Conservation (phyloP, 2,329 filamentous ascomycete genomes). For the Bertia moriformis region DNA sequence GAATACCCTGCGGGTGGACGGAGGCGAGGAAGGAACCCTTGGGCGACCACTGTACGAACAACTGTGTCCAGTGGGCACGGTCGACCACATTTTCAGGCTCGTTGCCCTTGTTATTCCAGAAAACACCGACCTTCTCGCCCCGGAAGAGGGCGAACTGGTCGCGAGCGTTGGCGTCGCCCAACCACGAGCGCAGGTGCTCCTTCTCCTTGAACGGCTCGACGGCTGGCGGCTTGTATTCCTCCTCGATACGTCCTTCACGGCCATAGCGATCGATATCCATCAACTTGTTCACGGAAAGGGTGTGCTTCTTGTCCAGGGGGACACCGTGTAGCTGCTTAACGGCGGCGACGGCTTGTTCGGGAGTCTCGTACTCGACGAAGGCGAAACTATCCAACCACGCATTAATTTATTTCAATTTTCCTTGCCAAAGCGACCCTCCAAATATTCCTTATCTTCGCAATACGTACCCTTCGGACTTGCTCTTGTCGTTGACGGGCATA, state of each 20-base stretch:
- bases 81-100: conserved; percentile 78
- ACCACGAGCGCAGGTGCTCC: conserved; percentile 87
- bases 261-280: conserved; percentile 96
- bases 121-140: conserved; percentile 80
- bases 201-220: conserved; percentile 79
- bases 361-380: conserved; percentile 88
- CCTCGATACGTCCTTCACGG: conserved; percentile 80
- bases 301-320: conserved; percentile 93
- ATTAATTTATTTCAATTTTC: conserved; percentile 4
- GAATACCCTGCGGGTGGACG: conserved; percentile 88
- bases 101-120: conserved; percentile 97
- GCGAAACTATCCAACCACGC: conserved; percentile 85
- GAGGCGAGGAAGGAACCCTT: conserved; percentile 87
- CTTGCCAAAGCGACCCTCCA: conserved; percentile 2
- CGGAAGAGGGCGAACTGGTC: conserved; percentile 95
- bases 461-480: conserved; percentile 70
- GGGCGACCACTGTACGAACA: conserved; percentile 95
- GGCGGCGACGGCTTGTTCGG: conserved; percentile 77
- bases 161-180: conserved; percentile 73
- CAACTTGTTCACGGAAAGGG: conserved; percentile 88
- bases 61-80: conserved; percentile 91
- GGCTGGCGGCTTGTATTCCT: conserved; percentile 70
- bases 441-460: too few species aligned
- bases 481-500: conserved; percentile 85
- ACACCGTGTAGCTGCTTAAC: conserved; percentile 77